Conservation (phyloP, 2,329 filamentous ascomycete species). For the Fusarium lyarnte region DNA sequence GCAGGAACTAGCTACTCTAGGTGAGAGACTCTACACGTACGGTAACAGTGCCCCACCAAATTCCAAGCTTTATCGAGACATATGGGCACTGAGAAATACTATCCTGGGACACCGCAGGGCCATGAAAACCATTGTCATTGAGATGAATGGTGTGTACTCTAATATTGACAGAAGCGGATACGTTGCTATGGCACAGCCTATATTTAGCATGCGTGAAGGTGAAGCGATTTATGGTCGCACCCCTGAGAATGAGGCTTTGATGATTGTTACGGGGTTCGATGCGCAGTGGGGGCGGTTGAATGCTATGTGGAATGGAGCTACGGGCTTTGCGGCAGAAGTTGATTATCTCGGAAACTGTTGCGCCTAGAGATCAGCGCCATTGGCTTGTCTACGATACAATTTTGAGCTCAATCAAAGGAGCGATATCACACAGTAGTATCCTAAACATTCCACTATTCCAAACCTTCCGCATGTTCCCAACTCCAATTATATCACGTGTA, state of each 20-base stretch:
- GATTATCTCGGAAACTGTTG: background rate
- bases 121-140: background rate
- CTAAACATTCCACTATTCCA: fast-evolving
- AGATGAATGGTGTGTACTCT: background rate
- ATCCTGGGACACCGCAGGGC: background rate
- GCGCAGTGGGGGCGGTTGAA: background rate
- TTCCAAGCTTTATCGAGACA: background rate
- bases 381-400: too few species aligned
- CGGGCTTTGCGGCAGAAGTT: background rate
- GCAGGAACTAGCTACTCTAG: background rate
- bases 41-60: background rate
- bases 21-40: background rate
- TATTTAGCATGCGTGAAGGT: background rate
- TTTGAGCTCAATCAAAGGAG: too few species aligned
- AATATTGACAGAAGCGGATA: background rate
- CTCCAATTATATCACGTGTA: fast-evolving
- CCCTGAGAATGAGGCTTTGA: background rate
- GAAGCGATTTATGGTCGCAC: background rate
- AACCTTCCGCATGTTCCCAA: fast-evolving
- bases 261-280: background rate
- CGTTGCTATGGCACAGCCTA: background rate
- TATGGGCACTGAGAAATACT: background rate
- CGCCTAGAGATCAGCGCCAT: too few species aligned
- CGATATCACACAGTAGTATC: fast-evolving
- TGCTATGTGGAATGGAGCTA: background rate